Base-by-base conservation (phyloP, 768 basidiomycete genomes). In the Paxillus involutus region DNA sequence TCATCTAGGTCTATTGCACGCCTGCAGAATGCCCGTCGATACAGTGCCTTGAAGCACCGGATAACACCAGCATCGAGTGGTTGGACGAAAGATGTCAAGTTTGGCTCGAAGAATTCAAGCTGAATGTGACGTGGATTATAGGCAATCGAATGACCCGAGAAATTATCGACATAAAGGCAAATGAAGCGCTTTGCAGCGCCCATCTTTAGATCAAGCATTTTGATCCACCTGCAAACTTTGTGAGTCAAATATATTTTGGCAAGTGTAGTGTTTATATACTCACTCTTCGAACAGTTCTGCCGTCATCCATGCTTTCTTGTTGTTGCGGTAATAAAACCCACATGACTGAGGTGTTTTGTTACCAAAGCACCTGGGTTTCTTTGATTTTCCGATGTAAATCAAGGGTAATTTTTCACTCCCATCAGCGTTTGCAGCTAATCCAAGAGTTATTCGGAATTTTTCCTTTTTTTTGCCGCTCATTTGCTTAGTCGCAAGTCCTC, bases 271-370 rank as follows among this genome's bases (percentile, higher is more conserved):
- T 21, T 24, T 19, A 21, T 21, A 3, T 21, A 24, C 30, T 37
- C 40, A 75, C 66, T 74, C 69, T 53, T 74, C 58, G 52, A 70
- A 77, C 1, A 74, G 39, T 2, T 55, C 56, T 14, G 53, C 17
- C 42, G 63, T 76, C 75, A 77, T 75, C 73, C 75, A 76, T 8
- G 73, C 68, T 48, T 65, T 75, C 53, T 62, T 66, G 59, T 76
- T 74, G 55, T 69, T 64, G 3, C 59, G 55, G 52, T 77, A 77
- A 63, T 74, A 65, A 53, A 74, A 71, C 68, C 70, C 13, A 29
- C 55, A 36, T 61, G 46, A 9, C 40, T 49, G 1, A 49, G 63
- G 17, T 52, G 52, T 50, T 33, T 59, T 54, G 29, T 63, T 63
- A 14, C 61, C 60, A 53, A 76, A 77, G 36, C 63, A 63, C 0